Evolutionary conservation across 768 basidiomycete genomes (phyloP).

Genomic region (Leccinum disarticulatum): DNA sequence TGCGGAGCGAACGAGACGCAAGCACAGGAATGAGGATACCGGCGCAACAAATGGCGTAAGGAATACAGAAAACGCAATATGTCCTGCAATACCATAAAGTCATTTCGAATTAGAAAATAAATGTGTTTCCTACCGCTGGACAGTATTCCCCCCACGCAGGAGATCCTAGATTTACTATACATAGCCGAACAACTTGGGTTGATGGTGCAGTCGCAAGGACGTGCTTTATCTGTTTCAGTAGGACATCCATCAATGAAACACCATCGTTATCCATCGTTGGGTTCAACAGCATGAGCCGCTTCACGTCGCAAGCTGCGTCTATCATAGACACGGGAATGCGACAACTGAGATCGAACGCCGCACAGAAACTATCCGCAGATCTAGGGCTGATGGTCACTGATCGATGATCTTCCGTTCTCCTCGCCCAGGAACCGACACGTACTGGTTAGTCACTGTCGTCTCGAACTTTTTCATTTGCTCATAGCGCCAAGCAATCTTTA

Average conservation of each 20-base stretch:
- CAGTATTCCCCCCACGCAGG: constrained; percentile 67
- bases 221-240: constrained; percentile 32
- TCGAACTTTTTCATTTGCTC: constrained; percentile 90
- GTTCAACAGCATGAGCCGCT: constrained; percentile 38
- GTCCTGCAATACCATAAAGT: constrained; percentile 42
- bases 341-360: constrained; percentile 69
- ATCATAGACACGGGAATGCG: constrained; percentile 54
- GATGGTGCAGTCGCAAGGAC: constrained; percentile 28
- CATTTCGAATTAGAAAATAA: background rate
- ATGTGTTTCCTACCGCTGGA: constrained; percentile 45
- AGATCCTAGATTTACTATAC: constrained; percentile 61
- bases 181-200: constrained; percentile 52
- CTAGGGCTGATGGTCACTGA: constrained; percentile 32
- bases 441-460: constrained; percentile 68
- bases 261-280: constrained; percentile 15
- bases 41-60: constrained; percentile 60
- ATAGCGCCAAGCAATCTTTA: constrained; percentile 98
- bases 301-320: constrained; percentile 41
- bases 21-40: constrained; percentile 60
- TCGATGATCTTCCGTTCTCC: background rate
- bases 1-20: constrained; percentile 67
- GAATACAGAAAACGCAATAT: constrained; percentile 71
- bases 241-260: constrained; percentile 20
- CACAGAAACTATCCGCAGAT: constrained; percentile 61
- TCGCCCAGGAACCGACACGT: constrained; percentile 36